Percentiles rank a stretch among this genome's conserved stretches.
These are phyloP conservation scores for Gastrodia elata DNA, from an alignment of 106 monocot genomes.

Conservation along the genomic window DNA sequence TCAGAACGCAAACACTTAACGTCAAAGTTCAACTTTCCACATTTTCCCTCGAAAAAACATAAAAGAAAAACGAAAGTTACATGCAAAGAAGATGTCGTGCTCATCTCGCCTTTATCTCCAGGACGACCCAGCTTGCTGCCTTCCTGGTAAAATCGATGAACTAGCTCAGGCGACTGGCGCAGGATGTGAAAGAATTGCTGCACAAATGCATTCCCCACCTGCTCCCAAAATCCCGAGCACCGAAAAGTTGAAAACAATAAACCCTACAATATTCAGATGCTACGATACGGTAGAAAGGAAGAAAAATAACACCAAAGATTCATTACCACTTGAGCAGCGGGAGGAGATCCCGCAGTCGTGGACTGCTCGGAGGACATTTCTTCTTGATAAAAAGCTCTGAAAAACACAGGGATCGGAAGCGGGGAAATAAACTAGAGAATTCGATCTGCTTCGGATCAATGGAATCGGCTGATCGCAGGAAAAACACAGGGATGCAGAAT, in stretches of 20 bases:
- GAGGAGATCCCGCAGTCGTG: constrained; percentile 10
- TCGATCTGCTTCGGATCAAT: background rate
- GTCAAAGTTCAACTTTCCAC: background rate
- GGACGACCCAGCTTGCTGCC: constrained; percentile 44
- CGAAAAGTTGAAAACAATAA: background rate
- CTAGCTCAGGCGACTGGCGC: constrained; percentile 40
- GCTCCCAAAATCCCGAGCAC: background rate
- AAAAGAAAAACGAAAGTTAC: constrained; percentile 10
- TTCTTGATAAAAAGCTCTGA: background rate
- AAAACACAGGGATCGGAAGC: too few relatives aligned
- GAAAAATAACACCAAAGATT: too few relatives aligned
- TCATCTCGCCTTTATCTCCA: constrained; percentile 27
- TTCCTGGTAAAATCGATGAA: constrained; percentile 53
- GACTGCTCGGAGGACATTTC: constrained; percentile 17
- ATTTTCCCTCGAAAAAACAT: background rate
- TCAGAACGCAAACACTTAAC: background rate
- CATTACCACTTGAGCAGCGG: constrained; percentile 21
- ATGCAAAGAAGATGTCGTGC: constrained; percentile 30
- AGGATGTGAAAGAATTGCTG: constrained; percentile 57
- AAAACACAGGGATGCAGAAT: background rate
- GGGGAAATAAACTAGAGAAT: background rate
- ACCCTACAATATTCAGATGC: background rate
- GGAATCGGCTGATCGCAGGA: background rate
- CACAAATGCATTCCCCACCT: constrained; percentile 62
- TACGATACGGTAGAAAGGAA: background rate